phyloP scores from a whole-genome alignment of 2,329 filamentous ascomycete species.

The Phaeosphaeria sp. region DNA sequence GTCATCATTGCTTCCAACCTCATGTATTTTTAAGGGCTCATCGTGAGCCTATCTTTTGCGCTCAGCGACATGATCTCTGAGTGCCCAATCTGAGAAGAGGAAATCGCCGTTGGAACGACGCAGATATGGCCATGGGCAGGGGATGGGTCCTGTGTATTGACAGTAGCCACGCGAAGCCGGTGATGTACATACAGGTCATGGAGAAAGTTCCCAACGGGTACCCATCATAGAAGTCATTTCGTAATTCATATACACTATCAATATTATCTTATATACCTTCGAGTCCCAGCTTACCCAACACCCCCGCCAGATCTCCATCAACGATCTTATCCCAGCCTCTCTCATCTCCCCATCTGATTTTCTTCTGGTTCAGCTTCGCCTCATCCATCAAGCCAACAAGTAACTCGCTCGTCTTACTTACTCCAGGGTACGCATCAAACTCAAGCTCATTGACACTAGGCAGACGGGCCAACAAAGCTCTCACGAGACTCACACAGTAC shows the following conservation, averaged over 20 bases:
- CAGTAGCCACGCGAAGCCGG: no score
- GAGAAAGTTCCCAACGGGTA: no score
- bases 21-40: no score
- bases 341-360: constrained; percentile 71
- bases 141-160: no score
- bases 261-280: not conserved
- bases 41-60: no score
- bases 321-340: constrained; percentile 64
- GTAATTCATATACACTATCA: not conserved
- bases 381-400: constrained; percentile 66
- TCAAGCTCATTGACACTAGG: constrained; percentile 65
- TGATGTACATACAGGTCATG: no score
- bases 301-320: constrained; percentile 34
- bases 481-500: constrained; percentile 67
- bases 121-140: no score
- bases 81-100: no score
- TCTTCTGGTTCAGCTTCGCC: constrained; percentile 56
- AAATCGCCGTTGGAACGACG: no score
- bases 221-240: no score
- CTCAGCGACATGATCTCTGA: no score
- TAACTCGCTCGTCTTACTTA: constrained; percentile 70
- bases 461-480: constrained; percentile 62
- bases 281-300: constrained; percentile 34
- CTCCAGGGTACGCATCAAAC: constrained; percentile 72
- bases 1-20: no score